Evolutionary conservation across 306 rosid genomes (phyloP), one percentile per base, ranked within the genome.

Genomic region (Castanospermum australe): DNA sequence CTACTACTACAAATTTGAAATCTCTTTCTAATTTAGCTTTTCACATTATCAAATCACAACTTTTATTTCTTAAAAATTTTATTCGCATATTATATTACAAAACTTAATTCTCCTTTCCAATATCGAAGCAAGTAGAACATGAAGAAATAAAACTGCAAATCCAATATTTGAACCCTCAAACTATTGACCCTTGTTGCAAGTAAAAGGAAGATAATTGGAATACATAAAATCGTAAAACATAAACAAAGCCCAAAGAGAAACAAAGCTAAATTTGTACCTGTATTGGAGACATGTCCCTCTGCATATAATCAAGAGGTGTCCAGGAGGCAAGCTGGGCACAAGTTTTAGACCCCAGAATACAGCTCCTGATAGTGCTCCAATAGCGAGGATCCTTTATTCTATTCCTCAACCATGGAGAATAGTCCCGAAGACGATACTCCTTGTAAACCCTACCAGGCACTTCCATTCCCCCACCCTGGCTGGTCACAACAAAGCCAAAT

Each of bases 271-370:
- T 22, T n/a, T 52, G 2, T 79, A 94, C 99, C 98, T 96, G 98
- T 38, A 91, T 82, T 12, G 99, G 96, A 81, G 93, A 72, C 89
- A 96, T 83, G 5, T 96, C 94, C 45, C 64, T 88, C 59, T 91
- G 89, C 64, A 93, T 65, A 72, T 91, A 96, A 83, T 96, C 92
- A 39, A 91, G 70, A 73, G 94, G 93, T 2, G 98, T 86, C 96
- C 92, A 96, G 45, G 56, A 41, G 1, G 88, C 62, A 79, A 90
- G 70, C 57, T 89, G 83, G 1, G 80, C 85, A 73, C 99, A 96
- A 77, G 92, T 86, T 36, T 88, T 93, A 24, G 99, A 96, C 18
- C 96, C 98, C 86, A 90, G 17, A 77, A 96, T 88, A 51, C 99
- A 96, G 59, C 86, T 73, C 60, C 87, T 93, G 0, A 96, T 81